Percentiles rank a stretch among this genome's conserved stretches.
Conservation (phyloP, 2,329 filamentous ascomycete genomes). For the Colletotrichum nymphaeae region DNA sequence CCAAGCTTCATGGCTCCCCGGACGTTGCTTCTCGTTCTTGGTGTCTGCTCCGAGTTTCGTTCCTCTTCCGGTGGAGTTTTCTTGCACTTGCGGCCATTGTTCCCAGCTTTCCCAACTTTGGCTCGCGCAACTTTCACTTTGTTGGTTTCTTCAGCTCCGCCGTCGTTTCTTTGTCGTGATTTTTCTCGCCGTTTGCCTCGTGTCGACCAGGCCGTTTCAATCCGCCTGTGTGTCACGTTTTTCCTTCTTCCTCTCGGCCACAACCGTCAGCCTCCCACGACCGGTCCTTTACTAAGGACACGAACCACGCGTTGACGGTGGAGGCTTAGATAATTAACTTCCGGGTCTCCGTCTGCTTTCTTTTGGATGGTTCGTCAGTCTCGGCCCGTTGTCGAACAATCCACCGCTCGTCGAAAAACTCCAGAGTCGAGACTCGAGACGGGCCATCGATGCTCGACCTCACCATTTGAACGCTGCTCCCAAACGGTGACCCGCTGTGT, state of each 20-base stretch:
- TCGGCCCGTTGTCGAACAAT: conserved; percentile 5
- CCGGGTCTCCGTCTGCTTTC: background rate
- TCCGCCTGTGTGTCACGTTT: background rate
- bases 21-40: conserved; percentile 21
- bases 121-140: background rate
- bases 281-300: background rate
- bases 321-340: background rate
- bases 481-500: background rate
- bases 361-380: conserved; percentile 2
- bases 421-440: conserved; percentile 7
- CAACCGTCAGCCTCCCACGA: conserved; percentile 1
- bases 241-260: background rate
- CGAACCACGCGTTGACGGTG: background rate
- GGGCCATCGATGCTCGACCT: background rate
- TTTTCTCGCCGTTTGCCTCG: background rate
- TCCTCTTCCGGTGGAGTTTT: conserved; percentile 7
- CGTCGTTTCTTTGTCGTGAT: background rate
- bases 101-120: background rate
- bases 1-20: conserved; percentile 6
- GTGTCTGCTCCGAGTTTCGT: conserved; percentile 13
- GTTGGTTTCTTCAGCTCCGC: background rate
- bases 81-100: background rate
- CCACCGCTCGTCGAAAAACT: background rate
- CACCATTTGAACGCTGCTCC: background rate
- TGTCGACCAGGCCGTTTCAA: background rate